Evolutionary conservation across 345 rosid genomes (phyloP), one percentile per base, ranked within the genome.

Genomic region (Bretschneidera sinensis): DNA sequence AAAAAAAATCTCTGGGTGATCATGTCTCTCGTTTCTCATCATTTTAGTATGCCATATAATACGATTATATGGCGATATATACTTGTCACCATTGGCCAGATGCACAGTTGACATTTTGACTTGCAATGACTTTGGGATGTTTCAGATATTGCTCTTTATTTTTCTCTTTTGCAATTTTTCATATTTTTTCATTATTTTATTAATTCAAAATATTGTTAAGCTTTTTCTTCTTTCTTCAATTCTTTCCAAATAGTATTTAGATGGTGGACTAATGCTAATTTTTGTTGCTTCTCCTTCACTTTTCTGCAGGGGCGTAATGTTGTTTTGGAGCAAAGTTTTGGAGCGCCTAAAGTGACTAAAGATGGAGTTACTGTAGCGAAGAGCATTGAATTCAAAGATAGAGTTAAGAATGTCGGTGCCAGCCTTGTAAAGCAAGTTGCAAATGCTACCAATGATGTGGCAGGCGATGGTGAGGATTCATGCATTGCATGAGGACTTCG

Each of bases 351-450:
- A 62, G 86, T 81, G 35, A 81, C 86, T 2, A 81, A 81, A 72
- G 86, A 81, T 60, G 86, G 85, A 21, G 83, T 78, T 6, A 81
- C 77, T 48, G 85, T 78, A 13, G 85, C 85, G 23, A 81, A 81
- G 67, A 81, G 83, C 68, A 75, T 78, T 49, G 82, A 77, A 35
- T 81, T 81, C 59, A 61, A 74, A 58, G 80, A 81, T 49, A 75
- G 67, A 70, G 78, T 78, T 18, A 78, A 74, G 73, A 81, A 81
- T 61, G 52, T 75, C 11, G 85, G 82, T 48, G 85, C 85, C 18
- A 77, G 80, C 70, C 82, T 81, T 53, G 82, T 81, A 25, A 81
- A 81, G 62, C 82, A 81, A 69, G 85, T 81, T 48, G 82, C 85
- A 54, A 78, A 75, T 71, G 82, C 85, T 11, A 77, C 85, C 3